Evolutionary conservation across 2,329 filamentous ascomycete species (phyloP), one percentile per base, ranked within the genome.

Genomic region (Teratosphaeria viscida): DNA sequence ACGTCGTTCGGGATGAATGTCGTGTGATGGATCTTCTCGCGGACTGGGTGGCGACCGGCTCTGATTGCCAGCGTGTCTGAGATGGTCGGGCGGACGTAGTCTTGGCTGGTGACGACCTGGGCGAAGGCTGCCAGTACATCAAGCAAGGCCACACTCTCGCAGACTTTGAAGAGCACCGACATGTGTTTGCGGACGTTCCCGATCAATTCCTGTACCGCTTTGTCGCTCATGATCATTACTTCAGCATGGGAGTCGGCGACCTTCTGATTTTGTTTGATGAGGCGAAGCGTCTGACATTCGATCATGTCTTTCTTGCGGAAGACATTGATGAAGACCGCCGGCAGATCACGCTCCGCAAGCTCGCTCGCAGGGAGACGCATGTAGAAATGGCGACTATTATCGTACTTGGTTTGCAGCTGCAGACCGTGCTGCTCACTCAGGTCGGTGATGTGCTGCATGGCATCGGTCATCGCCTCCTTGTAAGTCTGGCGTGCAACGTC

Each of bases 401-500:
- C 92, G 66, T 84, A 97, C 67, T 85, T 89, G 23, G 95, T 77
- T 37, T 87, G 82, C 4, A 89, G 77, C 1, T 75, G 71, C 2
- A 95, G 72, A 2, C 82, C 77, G 66, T 86, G 78, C 23, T 80
- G 77, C 59, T 76, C 75, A 69, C 83, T 83, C 11, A 96, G 73
- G 16, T 84, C 80, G 26, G 83, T 79, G 2, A 92, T 79, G 70
- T 92, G 83, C 57, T 87, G 80, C 65, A 87, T 82, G 3, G 90
- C 83, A 71, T 96, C 90, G 55, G 87, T 83, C 5, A 86, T 94
- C 1, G 88, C 85, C 71, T 97, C 92, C 67, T 94, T 95, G 75
- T 94, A 96, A 0, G 90, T 90, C 67, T 91, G 87, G 5, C 92
- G 83, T 37, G 90, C 89, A 43, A 96, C 88, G 73, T 96, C 92